Base-by-base conservation (phyloP, 2,329 filamentous ascomycete species). In the Clonostachys sp. region DNA sequence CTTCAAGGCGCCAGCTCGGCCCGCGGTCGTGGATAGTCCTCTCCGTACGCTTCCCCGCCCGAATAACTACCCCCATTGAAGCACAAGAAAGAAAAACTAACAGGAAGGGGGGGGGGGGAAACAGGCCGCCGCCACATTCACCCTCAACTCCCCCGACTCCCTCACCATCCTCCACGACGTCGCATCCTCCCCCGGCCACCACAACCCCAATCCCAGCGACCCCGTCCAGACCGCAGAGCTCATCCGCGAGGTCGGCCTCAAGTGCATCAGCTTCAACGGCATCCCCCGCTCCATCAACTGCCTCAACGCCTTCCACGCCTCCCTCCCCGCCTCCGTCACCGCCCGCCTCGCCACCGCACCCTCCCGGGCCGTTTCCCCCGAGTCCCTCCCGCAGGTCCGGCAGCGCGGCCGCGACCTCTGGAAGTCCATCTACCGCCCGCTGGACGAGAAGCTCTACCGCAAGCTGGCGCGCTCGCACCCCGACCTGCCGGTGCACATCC, bases 251-350 rank as follows among this genome's bases (percentile, higher is more conserved):
- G 77, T 89, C 49, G 86, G 84, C 3, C 74, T 89, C 52, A 89
- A 89, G 63, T 89, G 85, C 66, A 89, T 89, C 64, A 83, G 81
- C 49, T 88, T 90, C 75, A 89, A 89, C 69, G 86, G 86, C 53
- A 89, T 92, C 55, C 89, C 89, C 3, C 84, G 89, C 54, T 87
- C 84, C 33, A 94, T 94, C 71, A 94, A 94, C 74, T 84, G 80
- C 57, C 82, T 95, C 3, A 84, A 83, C 57, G 83, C 82, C 20
- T 91, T 91, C 72, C 75, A 78, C 56, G 71, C 75, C 36, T 70
- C 73, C 34, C 78, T 94, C 0, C 84, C 87, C 0, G 49, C 68
- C 1, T 66, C 76, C 5, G 69, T 91, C 5, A 62, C 72, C 4
- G 60, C 71, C 2, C 59, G 64, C 5, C 75, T 92, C 6, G 74